phyloP scores from a whole-genome alignment of 208 protist genomes.

The Acanthamoeba castellanii region DNA sequence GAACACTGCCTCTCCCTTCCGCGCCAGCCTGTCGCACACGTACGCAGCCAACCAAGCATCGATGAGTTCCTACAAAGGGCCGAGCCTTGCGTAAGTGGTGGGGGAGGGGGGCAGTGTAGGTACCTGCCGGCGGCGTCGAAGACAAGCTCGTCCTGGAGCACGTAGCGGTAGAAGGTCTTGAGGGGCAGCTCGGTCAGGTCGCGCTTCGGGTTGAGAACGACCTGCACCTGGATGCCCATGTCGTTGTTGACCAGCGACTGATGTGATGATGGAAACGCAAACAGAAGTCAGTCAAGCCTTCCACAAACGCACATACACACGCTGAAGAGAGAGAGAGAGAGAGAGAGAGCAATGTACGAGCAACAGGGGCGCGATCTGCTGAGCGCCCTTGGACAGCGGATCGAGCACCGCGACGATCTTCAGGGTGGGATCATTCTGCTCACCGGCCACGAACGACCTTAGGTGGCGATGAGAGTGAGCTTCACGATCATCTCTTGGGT shows the following conservation, averaged over 20 bases:
- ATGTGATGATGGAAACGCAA: too few relatives aligned
- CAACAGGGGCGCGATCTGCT: conserved; percentile 92
- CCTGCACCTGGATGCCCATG: conserved; percentile 64
- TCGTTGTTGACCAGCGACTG: conserved; percentile 34
- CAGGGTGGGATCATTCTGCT: not conserved
- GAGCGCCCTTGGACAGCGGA: conserved; percentile 92
- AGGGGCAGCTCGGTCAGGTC: conserved; percentile 91
- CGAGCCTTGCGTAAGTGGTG: not conserved
- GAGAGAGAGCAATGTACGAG: conserved; percentile 71
- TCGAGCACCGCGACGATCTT: conserved; percentile 90
- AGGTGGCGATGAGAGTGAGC: not conserved
- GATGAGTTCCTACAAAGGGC: not conserved
- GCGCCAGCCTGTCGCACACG: conserved; percentile 83
- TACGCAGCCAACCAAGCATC: not conserved
- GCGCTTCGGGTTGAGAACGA: conserved; percentile 81
- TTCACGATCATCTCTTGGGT: not conserved
- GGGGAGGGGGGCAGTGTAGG: not conserved
- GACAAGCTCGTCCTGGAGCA: conserved; percentile 85
- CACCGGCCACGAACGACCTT: conserved; percentile 15
- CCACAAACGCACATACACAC: too few relatives aligned
- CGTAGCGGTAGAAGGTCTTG: conserved; percentile 94
- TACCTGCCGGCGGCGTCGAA: conserved; percentile 90
- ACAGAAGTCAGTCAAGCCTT: not conserved
- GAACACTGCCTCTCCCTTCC: conserved; percentile 86
- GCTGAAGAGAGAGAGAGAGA: not conserved